A percentile compares a stretch with the other conserved stretches of the same genome.
Conservation (phyloP, 73 alveolate genomes). For the Stentor coeruleus region DNA sequence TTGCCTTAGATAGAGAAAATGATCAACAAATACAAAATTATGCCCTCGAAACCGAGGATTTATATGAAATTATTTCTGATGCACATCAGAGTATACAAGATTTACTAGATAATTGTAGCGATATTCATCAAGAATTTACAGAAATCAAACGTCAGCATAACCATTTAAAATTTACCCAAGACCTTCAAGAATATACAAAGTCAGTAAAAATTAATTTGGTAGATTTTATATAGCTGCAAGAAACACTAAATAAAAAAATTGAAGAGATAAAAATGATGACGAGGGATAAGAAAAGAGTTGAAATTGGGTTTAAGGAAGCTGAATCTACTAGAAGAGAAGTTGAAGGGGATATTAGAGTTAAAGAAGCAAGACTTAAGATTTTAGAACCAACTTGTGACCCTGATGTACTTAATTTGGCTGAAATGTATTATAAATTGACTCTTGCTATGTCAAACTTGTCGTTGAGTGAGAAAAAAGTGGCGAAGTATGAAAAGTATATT, state of each 20-base stretch:
- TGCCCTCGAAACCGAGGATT: conserved; percentile 12
- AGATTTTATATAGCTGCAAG: conserved; percentile 5
- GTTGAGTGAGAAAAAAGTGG: conserved; percentile 1
- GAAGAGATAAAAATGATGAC: conserved; percentile 12
- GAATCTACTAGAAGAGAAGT: neutral
- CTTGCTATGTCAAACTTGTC: neutral
- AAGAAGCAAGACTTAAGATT: neutral
- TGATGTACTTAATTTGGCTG: neutral
- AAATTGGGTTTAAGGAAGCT: neutral
- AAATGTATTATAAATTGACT: conserved; percentile 15
- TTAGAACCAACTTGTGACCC: neutral
- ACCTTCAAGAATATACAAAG: conserved; percentile 3
- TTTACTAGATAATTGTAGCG: neutral
- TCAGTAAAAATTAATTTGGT: conserved; percentile 1
- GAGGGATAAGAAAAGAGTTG: conserved; percentile 18
- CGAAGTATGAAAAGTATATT: neutral
- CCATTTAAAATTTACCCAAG: conserved; percentile 22
- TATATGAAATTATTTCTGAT: neutral
- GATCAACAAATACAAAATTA: neutral
- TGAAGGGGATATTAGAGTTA: neutral
- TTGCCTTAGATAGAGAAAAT: neutral
- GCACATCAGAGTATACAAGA: neutral
- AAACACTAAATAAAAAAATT: conserved; percentile 6
- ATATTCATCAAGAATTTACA: neutral
- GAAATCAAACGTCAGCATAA: neutral